Conservation (phyloP, 371 early-diverging fungal genomes). For the Thermomucor indicae-seudaticae region DNA sequence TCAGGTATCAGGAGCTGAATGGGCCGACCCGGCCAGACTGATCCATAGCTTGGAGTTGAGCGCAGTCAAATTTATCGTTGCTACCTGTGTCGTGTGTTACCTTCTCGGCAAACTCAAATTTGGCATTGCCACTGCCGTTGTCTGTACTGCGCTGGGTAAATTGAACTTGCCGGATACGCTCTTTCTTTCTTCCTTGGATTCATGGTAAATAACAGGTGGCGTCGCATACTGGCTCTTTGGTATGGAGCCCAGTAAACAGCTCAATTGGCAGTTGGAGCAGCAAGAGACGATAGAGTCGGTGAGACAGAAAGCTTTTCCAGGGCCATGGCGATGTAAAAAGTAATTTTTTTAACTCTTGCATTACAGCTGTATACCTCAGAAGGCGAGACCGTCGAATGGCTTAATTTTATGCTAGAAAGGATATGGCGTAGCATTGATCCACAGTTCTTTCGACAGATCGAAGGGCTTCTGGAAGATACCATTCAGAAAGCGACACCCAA, state of each 20-base stretch:
- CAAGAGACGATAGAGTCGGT: constrained; percentile 30
- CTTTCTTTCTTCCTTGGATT: too few relatives aligned
- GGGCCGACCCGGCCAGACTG: constrained; percentile 19
- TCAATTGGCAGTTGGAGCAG: constrained; percentile 36
- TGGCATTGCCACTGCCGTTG: constrained; percentile 13
- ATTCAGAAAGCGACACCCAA: constrained; percentile 24
- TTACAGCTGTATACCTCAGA: constrained; percentile 35
- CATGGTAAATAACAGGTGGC: constrained; percentile 13
- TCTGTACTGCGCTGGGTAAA: too few relatives aligned
- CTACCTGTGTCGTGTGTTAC: constrained; percentile 19
- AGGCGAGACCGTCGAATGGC: constrained; percentile 44
- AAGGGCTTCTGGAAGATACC: constrained; percentile 35
- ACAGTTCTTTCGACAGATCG: constrained; percentile 23
- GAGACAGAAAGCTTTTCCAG: constrained; percentile 4
- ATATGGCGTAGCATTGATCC: constrained; percentile 43
- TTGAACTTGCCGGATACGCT: too few relatives aligned
- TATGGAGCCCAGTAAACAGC: constrained; percentile 8
- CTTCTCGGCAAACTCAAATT: constrained; percentile 20
- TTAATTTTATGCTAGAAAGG: constrained; percentile 38
- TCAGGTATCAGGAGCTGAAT: not conserved
- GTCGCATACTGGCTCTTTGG: constrained; percentile 31
- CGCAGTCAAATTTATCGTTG: constrained; percentile 27
- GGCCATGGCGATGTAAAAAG: not conserved
- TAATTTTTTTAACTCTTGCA: not conserved
- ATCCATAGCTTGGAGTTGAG: constrained; percentile 20